Base-by-base conservation (phyloP, 1,284 basidiomycete species). In the Boletus holoroseus region DNA sequence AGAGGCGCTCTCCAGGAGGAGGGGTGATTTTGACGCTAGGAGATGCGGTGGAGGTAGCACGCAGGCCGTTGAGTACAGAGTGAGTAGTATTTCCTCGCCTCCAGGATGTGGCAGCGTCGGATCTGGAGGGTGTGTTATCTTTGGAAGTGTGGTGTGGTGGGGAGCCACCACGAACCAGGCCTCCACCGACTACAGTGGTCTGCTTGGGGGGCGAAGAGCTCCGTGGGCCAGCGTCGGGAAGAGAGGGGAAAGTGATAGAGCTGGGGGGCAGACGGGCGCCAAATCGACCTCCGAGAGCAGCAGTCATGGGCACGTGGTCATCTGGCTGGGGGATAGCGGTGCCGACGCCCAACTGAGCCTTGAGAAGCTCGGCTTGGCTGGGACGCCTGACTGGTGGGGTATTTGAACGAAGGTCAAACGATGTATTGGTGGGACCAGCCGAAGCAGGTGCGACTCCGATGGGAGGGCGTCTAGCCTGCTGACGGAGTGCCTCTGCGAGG, bases 281-380 rank as follows among this genome's bases (percentile, higher is more conserved):
- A 57, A 87, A 89, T 58, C 81, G 81, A 50, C 88, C 88, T 49
- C 81, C 82, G 28, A 88, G 71, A 38, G 82, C 77, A 43, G 88
- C 87, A 35, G 87, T 86, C 88, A 88, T 88, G 42, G 88, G 87
- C 47, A 82, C 73, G 55, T 79, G 77, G 28, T 85, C 81, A 45
- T 78, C 76, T 13, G 60, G 58, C 34, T 54, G 67, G 3, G 58
- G 26, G 24, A 37, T 11, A n/a, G 43, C 9, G 30, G 45, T 31
- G 22, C 40, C 11, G 49, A 78, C 67, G 36, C 78, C 76, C 31
- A 83, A 72, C 63, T 83, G 83, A 32, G 77, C 70, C 45, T 77
- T 77, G 42, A 82, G 70, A 51, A 81, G 75, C 49, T 88, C 83
- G 12, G 76, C 78, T 60, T 87, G 84, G 55, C 73, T 81, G 39